Evolutionary conservation across 202 grass and related monocot species (phyloP).

Genomic region (Dendrocalamus latiflorus): DNA sequence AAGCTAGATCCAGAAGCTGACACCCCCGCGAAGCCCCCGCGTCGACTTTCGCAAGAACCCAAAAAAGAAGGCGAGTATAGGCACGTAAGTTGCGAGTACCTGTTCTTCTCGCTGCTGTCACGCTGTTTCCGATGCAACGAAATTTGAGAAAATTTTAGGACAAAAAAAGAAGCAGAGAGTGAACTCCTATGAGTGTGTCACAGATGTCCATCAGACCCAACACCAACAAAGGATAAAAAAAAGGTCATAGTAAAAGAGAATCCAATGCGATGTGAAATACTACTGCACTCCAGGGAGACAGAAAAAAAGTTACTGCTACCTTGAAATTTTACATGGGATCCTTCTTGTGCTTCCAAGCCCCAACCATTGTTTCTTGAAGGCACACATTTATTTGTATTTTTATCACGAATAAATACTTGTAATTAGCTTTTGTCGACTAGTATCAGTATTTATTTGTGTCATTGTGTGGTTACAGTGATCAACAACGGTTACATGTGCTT

Average conservation of each 20-base stretch:
- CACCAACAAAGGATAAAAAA: slow-evolving; percentile 9
- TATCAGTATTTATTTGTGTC: not conserved
- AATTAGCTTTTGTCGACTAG: not conserved
- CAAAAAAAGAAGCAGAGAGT: not conserved
- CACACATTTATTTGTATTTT: not conserved
- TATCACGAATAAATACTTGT: not conserved
- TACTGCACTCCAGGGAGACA: not conserved
- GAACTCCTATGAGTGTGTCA: slow-evolving; percentile 1
- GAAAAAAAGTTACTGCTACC: too few species aligned
- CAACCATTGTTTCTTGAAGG: not conserved
- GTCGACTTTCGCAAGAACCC: slow-evolving; percentile 15
- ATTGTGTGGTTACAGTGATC: not conserved
- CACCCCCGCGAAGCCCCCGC: too few species aligned
- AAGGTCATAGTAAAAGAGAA: slow-evolving; percentile 20
- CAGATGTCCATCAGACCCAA: slow-evolving; percentile 1
- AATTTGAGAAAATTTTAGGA: not conserved
- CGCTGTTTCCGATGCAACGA: slow-evolving; percentile 14
- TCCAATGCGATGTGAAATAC: slow-evolving; percentile 33
- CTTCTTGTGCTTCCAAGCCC: not conserved
- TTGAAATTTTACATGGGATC: slow-evolving; percentile 36
- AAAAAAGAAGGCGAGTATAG: not conserved
- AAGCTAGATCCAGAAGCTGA: too few species aligned
- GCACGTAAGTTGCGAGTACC: slow-evolving; percentile 12
- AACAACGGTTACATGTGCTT: not conserved
- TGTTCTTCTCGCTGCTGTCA: not conserved